Conservation (phyloP, 2,329 filamentous ascomycete species). For the Exutisphaerella laricina region DNA sequence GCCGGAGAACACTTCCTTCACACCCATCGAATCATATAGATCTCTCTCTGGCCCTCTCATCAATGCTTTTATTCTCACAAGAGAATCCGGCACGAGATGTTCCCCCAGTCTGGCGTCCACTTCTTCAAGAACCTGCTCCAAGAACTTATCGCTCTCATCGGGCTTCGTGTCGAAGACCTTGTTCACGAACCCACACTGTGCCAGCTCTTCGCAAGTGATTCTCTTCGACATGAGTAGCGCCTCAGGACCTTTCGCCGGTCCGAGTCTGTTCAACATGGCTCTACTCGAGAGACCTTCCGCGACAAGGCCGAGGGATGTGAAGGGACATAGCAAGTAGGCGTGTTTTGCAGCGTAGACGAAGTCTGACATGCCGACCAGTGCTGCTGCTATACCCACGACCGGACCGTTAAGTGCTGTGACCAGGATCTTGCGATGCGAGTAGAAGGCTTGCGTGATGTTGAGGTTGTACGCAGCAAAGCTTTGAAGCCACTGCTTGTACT, state of each 20-base stretch:
- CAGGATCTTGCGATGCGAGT: slow-evolving; percentile 89
- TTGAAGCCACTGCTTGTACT: slow-evolving; percentile 57
- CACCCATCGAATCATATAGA: slow-evolving; percentile 67
- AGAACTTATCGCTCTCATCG: slow-evolving; percentile 63
- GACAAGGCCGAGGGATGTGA: slow-evolving; percentile 82
- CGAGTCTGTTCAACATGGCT: slow-evolving; percentile 74
- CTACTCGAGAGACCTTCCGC: slow-evolving; percentile 77
- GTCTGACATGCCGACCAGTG: slow-evolving; percentile 75
- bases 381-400: slow-evolving; percentile 80
- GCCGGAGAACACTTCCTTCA: slow-evolving; percentile 79
- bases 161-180: slow-evolving; percentile 62
- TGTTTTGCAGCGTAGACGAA: slow-evolving; percentile 84
- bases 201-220: slow-evolving; percentile 66
- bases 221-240: slow-evolving; percentile 85
- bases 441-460: slow-evolving; percentile 83
- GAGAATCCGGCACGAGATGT: slow-evolving; percentile 72
- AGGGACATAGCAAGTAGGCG: slow-evolving; percentile 84
- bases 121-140: slow-evolving; percentile 66
- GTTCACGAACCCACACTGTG: slow-evolving; percentile 77
- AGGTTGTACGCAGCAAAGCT: slow-evolving; percentile 77
- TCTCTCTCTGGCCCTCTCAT: slow-evolving; percentile 70
- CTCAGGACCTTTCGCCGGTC: slow-evolving; percentile 79
- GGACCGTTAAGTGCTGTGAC: slow-evolving; percentile 89
- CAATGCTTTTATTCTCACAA: slow-evolving; percentile 79
- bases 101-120: slow-evolving; percentile 73